Evolutionary conservation across 1,139 yeast genomes (phyloP), one percentile per base, ranked within the genome.

Genomic region (Lipomyces yarrowii): DNA sequence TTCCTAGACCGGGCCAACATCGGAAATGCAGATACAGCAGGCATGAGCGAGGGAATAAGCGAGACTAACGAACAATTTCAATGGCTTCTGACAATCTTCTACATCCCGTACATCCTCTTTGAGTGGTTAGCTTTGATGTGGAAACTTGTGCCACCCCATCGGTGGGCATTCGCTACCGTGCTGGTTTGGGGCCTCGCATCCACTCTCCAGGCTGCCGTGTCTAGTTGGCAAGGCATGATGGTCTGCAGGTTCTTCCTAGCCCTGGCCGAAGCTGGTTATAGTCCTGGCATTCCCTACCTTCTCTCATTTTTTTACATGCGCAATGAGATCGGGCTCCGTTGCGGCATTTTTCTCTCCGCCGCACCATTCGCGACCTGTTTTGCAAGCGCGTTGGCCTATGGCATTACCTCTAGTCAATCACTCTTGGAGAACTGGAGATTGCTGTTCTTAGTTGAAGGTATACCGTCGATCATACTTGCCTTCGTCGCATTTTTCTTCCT

Each of bases 381-480:
- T 23, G 53, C 62, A 6, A 69, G 70, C 3, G 64, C 65, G 6
- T 37, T 67, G 15, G 67, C 70, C 13, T 72, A 76, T n/a, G 65
- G 67, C 30, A 53, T 61, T 30, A 60, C 64, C 65, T 30, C 70
- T 73, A 61, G 70, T 69, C 56, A 61, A n/a, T 35, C 53, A 11
- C 13, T 18, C 11, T 10, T 61, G 18, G 52, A 13, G 46, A 48
- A 48, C 52, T 88, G 91, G 91, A 83, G 87, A 77, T 88, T 91
- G 91, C 85, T 87, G 76, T 88, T 86, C 73, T 83, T 88, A 68
- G 82, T 88, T 69, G 91, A 88, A 75, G 89, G 88, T n/a, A 75
- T 85, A 56, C 80, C 87, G 48, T 84, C 91, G 2, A 73, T 87
- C 46, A 83, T 79, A 3, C 84, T 88, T 63, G 90, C 88, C 23